Conservation (phyloP, 208 protist species). For the Angomonas deanei region DNA sequence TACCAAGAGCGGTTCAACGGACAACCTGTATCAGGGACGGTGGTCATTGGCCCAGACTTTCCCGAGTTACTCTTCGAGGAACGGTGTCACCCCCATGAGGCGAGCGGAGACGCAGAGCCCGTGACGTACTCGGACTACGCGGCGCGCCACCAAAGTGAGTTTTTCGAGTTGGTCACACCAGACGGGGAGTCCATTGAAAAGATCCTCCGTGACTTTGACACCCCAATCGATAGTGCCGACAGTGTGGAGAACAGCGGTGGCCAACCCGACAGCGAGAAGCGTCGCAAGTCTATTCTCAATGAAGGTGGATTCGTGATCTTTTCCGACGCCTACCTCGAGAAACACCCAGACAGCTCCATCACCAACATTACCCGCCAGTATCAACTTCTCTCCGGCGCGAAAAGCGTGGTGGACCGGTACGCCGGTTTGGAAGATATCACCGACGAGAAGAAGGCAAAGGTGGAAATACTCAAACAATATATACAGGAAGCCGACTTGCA, state of each 20-base stretch:
- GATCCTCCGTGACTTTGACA: not conserved
- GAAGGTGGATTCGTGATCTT: conserved; percentile 12
- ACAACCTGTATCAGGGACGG: conserved; percentile 6
- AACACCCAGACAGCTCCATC: conserved; percentile 2
- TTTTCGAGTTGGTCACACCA: conserved; percentile 12
- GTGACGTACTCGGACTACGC: not conserved
- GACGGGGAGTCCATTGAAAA: conserved; percentile 1
- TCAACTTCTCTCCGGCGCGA: not conserved
- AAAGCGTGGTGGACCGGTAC: not conserved
- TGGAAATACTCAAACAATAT: conserved; percentile 4
- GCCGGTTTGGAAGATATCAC: not conserved
- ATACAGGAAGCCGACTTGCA: conserved; percentile 8
- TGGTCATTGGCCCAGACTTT: conserved; percentile 13
- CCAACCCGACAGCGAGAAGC: not conserved
- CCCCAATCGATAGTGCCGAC: not conserved
- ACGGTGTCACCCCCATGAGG: not conserved
- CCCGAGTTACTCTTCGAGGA: not conserved
- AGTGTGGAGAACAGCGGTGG: not conserved
- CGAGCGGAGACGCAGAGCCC: not conserved
- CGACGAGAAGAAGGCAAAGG: conserved; percentile 2
- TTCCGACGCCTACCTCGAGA: conserved; percentile 8
- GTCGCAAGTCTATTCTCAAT: conserved; percentile 3
- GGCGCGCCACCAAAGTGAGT: not conserved
- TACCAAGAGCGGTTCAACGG: not conserved
- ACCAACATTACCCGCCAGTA: conserved; percentile 2